A percentile compares a stretch with the other conserved stretches of the same genome.
Evolutionary conservation across 805 yeast species (phyloP).

Genomic region (Saccharomycodes ludwigii): DNA sequence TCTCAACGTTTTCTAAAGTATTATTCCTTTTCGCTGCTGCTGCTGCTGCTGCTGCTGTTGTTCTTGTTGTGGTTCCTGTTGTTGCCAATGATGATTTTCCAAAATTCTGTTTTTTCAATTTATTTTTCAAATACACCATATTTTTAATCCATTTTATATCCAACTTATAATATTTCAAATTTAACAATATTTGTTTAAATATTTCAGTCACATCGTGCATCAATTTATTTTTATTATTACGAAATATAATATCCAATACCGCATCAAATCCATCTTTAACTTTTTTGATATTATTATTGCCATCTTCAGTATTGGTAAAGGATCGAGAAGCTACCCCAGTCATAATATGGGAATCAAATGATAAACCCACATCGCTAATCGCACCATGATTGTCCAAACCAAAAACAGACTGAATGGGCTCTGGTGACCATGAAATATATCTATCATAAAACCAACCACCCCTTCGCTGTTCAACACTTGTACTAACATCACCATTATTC

Average conservation of each 20-base stretch:
- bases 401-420: too few species aligned
- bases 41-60: conserved; percentile 2
- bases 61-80: conserved; percentile 3
- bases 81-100: conserved; percentile 1
- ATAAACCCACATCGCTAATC: too few species aligned
- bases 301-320: conserved; percentile 7
- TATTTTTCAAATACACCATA: conserved; percentile 11
- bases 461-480: conserved; percentile 12
- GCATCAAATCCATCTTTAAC: conserved; percentile 14
- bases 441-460: too few species aligned
- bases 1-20: conserved; percentile 2
- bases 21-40: conserved; percentile 1
- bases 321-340: conserved; percentile 20
- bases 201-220: conserved; percentile 14
- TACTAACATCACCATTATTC: conserved; percentile 14
- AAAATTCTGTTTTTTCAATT: conserved; percentile 7
- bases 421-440: too few species aligned
- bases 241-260: conserved; percentile 12
- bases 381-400: too few species aligned
- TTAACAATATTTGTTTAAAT: conserved; percentile 14
- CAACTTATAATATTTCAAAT: conserved; percentile 12
- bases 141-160: conserved; percentile 18
- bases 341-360: too few species aligned
- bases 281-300: conserved; percentile 4
- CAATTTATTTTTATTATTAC: conserved; percentile 15